Evolutionary conservation across 228 moss, liverwort and hornwort species (phyloP), one percentile per base, ranked within the genome.

Genomic region (Sphagnum fallax): DNA sequence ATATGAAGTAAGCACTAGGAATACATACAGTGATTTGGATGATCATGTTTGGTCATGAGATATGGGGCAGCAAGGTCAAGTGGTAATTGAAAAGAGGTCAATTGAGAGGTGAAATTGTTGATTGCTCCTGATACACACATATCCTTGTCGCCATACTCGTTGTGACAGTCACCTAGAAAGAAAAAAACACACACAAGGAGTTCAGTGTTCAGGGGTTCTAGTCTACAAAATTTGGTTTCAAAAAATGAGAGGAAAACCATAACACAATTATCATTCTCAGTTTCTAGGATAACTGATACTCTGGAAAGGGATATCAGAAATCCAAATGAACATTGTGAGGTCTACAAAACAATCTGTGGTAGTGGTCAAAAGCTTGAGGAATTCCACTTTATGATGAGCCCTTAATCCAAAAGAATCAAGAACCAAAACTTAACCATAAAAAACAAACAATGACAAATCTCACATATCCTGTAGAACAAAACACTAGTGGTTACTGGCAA

Each of bases 91-190:
- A 76, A 73, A 51, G 76, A 73, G 14, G 74, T 81, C 72, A 95
- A 78, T 72, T 95, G 92, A 64, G 90, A 87, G n/a, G 95, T 90
- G 65, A 83, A 95, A 67, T 92, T 95, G 51, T 83, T 87, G 65
- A 95, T 95, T 65, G 78, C 95, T 67, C 92, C 92, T 59, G 90
- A 77, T 52, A 88, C 90, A 74, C 95, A 95, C 18, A 70, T 80
- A 64, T 85, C 87, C 61, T 78, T 70, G 18, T 78, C 60, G 48
- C 82, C 77, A 61, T 73, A 52, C 75, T 87, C 88, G 70, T 92
- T 77, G 72, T 81, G 75, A 63, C 92, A 95, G 66, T 95, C 95
- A 70, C 92, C 90, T 92, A 83, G 65, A 52, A 60, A 61, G 14
- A 47, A 6, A 48, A 6, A 49, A 50, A 18, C n/a, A 53, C 2